Conservation (phyloP, 2,329 filamentous ascomycete species). For the Penicillium sp. region DNA sequence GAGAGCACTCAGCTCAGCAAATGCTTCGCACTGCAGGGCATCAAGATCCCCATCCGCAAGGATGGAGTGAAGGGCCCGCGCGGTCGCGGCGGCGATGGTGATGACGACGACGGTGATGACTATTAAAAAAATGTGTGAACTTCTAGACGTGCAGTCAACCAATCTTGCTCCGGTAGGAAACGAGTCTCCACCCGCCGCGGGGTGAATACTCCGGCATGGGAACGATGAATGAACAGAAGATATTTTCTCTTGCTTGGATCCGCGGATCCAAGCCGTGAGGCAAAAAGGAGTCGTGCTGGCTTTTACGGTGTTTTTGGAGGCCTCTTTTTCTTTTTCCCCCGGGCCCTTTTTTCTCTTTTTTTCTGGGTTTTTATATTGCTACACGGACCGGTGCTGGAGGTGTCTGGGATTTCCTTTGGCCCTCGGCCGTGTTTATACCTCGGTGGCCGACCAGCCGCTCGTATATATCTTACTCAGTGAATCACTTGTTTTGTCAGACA, state of each 20-base stretch:
- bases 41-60: conserved; percentile 95
- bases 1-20: conserved; percentile 90
- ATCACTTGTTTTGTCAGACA: neutral
- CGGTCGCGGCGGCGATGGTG: conserved; percentile 34
- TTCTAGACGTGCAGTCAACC: conserved; percentile 1
- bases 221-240: conserved; percentile 8
- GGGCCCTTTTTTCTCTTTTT: too few species aligned
- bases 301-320: conserved; percentile 30
- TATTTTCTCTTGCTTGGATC: conserved; percentile 15
- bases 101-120: conserved; percentile 34
- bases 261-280: conserved; percentile 17
- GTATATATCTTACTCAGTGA: conserved; percentile 19
- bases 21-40: conserved; percentile 87
- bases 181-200: neutral
- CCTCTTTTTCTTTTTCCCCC: too few species aligned
- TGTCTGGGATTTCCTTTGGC: conserved; percentile 16
- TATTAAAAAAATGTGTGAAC: conserved; percentile 20
- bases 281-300: conserved; percentile 25
- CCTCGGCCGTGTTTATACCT: conserved; percentile 19
- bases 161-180: conserved; percentile 1
- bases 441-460: conserved; percentile 10
- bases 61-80: conserved; percentile 60
- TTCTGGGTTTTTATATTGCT: conserved; percentile 26
- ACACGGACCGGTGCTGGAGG: conserved; percentile 29
- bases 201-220: neutral